Evolutionary conservation across 306 rosid genomes (phyloP).

Genomic region (Boehmeria nivea): DNA sequence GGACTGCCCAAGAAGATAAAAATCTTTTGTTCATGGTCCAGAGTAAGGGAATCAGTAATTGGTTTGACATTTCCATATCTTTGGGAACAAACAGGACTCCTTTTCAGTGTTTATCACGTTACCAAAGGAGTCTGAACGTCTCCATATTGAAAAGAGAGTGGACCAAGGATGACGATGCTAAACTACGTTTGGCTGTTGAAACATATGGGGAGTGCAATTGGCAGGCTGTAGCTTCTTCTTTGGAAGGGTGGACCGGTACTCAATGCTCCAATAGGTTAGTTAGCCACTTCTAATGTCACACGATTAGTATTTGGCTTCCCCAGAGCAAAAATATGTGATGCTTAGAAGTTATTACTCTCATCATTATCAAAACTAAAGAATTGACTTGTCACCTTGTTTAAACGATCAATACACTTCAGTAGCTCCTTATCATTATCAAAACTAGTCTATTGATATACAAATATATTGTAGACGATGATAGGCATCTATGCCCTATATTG

Average conservation of each 20-base stretch:
- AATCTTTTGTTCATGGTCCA: constrained; percentile 55
- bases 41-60: constrained; percentile 60
- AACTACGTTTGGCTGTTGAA: constrained; percentile 66
- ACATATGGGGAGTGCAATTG: constrained; percentile 57
- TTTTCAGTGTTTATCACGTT: constrained; percentile 86
- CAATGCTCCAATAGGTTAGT: constrained; percentile 97
- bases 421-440: too few species aligned
- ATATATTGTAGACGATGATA: too few species aligned
- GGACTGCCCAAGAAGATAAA: constrained; percentile 71
- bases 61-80: constrained; percentile 63
- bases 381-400: too few species aligned
- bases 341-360: too few species aligned
- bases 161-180: constrained; percentile 88
- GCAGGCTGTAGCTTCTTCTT: constrained; percentile 79
- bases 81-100: constrained; percentile 82
- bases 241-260: constrained; percentile 84
- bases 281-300: constrained; percentile 4
- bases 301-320: constrained; percentile 3
- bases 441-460: too few species aligned
- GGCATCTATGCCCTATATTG: too few species aligned
- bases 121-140: constrained; percentile 87
- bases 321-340: neutral
- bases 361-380: too few species aligned
- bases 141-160: constrained; percentile 77
- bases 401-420: too few species aligned